A percentile compares a stretch with the other conserved stretches of the same genome.
phyloP scores from a whole-genome alignment of 805 yeast species.

The Ogataea corticis region DNA sequence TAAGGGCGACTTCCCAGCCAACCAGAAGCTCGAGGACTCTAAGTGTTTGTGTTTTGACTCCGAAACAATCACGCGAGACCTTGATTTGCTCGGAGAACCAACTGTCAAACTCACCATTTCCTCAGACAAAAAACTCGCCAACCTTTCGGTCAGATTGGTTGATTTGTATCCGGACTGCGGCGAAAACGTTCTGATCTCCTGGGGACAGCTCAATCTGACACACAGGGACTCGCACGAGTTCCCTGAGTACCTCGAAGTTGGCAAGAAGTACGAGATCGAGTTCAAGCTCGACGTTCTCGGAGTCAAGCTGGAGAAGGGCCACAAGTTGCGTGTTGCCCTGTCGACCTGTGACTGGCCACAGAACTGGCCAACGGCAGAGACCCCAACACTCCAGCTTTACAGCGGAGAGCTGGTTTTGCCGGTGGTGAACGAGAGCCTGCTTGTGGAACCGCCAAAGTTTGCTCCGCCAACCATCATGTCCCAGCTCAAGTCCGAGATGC shows the following conservation, averaged over 20 bases:
- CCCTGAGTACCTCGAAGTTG: constrained; percentile 38
- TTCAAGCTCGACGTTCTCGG: constrained; percentile 44
- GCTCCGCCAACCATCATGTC: constrained; percentile 32
- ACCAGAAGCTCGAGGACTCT: constrained; percentile 43
- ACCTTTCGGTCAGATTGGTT: constrained; percentile 39
- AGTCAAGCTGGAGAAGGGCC: constrained; percentile 37
- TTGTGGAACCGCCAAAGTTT: constrained; percentile 28
- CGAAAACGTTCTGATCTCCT: constrained; percentile 41
- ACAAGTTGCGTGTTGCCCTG: constrained; percentile 40
- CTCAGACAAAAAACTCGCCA: constrained; percentile 41
- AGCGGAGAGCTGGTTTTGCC: constrained; percentile 36
- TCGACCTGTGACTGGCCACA: constrained; percentile 52
- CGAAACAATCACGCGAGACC: constrained; percentile 23
- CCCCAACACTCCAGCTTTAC: constrained; percentile 37
- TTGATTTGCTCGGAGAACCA: constrained; percentile 42
- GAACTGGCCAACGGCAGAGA: constrained; percentile 46
- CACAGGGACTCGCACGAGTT: constrained; percentile 43
- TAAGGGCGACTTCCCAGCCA: constrained; percentile 47
- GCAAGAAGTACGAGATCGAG: constrained; percentile 35
- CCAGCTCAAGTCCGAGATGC: constrained; percentile 30
- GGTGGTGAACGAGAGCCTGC: constrained; percentile 21
- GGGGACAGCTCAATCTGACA: constrained; percentile 46
- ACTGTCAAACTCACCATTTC: constrained; percentile 32
- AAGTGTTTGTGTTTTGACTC: constrained; percentile 41
- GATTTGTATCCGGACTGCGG: constrained; percentile 41